Conservation (phyloP, 495 filamentous ascomycete genomes). For the Aspergillus diversus region DNA sequence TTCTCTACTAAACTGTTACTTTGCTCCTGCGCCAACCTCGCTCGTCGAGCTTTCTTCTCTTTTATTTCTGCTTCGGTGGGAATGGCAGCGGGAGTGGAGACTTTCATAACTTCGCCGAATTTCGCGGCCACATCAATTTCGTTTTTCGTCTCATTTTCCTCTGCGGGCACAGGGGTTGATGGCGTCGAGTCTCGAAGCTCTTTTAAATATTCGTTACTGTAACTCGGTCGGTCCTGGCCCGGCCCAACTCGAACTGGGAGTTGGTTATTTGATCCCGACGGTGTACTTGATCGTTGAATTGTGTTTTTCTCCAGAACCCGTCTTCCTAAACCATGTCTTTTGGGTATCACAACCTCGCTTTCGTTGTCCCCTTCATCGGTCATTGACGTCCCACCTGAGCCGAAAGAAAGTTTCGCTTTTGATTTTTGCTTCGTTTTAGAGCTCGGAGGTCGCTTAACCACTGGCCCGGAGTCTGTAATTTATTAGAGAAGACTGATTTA, state of each 20-base stretch:
- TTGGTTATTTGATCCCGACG: conserved; percentile 43
- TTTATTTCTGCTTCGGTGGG: conserved; percentile 86
- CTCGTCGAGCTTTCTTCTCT: conserved; percentile 88
- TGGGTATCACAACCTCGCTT: conserved; percentile 65
- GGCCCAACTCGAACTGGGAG: conserved; percentile 59
- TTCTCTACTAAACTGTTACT: conserved; percentile 69
- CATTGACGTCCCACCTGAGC: conserved; percentile 60
- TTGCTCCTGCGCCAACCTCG: conserved; percentile 74
- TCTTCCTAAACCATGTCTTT: conserved; percentile 70
- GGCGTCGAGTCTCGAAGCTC: conserved; percentile 84
- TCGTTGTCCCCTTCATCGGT: conserved; percentile 56
- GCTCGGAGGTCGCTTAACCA: conserved; percentile 44
- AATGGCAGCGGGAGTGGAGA: conserved; percentile 53
- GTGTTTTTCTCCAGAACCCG: conserved; percentile 74
- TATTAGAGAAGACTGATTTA: conserved; percentile 19
- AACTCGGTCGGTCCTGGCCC: conserved; percentile 76
- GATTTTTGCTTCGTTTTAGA: conserved; percentile 66
- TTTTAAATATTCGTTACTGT: conserved; percentile 83
- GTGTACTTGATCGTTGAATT: conserved; percentile 52
- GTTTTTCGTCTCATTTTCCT: conserved; percentile 54
- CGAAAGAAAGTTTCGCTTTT: conserved; percentile 76
- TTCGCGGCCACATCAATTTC: conserved; percentile 71
- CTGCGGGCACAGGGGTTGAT: conserved; percentile 67
- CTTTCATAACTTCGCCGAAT: conserved; percentile 56
- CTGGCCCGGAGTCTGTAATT: conserved; percentile 32